A percentile compares a stretch with the other conserved stretches of the same genome.
These are phyloP conservation scores for Bryoerythrophyllum caledonicum DNA, from an alignment of 225 moss, liverwort and hornwort species.

Conservation along the genomic window DNA sequence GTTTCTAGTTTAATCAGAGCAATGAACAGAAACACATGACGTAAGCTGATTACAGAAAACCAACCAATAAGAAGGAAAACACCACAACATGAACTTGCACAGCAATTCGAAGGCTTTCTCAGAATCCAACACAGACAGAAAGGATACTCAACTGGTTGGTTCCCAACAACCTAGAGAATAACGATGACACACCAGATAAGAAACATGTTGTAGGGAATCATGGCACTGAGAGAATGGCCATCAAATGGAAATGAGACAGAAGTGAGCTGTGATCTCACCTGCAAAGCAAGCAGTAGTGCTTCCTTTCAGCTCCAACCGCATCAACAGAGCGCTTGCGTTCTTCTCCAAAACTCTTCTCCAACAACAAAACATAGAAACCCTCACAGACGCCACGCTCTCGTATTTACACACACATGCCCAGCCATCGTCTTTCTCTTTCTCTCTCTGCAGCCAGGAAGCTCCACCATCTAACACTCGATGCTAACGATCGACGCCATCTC, in stretches of 20 bases:
- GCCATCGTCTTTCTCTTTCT: not conserved
- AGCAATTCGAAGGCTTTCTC: not conserved
- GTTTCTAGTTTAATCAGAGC: too few species aligned
- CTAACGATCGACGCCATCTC: constrained; percentile 55
- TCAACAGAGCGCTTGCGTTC: constrained; percentile 51
- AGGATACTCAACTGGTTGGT: too few species aligned
- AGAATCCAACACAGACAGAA: constrained; percentile 13
- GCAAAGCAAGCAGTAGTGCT: constrained; percentile 77
- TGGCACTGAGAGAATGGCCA: not conserved
- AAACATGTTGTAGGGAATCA: not conserved
- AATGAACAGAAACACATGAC: too few species aligned
- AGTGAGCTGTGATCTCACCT: constrained; percentile 41
- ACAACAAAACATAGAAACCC: too few species aligned
- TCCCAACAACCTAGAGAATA: constrained; percentile 68
- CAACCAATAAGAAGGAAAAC: too few species aligned
- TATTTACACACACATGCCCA: constrained; percentile 13
- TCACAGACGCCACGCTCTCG: not conserved
- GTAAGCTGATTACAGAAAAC: too few species aligned
- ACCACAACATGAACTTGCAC: too few species aligned
- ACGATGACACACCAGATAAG: constrained; percentile 18
- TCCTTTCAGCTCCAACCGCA: constrained; percentile 48
- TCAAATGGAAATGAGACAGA: not conserved
- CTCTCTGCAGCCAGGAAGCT: not conserved
- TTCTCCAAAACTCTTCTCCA: constrained; percentile 35
- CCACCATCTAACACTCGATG: constrained; percentile 31